Evolutionary conservation across 306 rosid genomes (phyloP).

Genomic region (Prunus salicina): DNA sequence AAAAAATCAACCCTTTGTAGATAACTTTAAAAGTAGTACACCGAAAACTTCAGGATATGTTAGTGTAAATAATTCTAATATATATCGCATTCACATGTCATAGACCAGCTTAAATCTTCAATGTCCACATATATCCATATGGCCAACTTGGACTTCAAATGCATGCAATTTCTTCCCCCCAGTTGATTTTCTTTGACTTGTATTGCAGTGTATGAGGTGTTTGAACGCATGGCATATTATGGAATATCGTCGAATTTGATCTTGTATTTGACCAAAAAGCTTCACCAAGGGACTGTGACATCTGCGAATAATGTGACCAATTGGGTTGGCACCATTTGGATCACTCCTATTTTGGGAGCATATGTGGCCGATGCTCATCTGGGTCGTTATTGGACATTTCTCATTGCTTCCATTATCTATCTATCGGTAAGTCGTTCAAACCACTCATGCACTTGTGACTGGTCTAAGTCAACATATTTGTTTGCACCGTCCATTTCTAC

Average conservation of each 20-base stretch:
- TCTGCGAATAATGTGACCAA: conserved; percentile 49
- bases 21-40: no score
- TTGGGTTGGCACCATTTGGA: conserved; percentile 67
- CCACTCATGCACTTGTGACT: background rate
- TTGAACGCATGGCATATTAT: conserved; percentile 50
- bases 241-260: conserved; percentile 55
- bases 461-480: no score
- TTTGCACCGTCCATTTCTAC: background rate
- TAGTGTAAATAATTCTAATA: no score
- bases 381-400: conserved; percentile 80
- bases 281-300: conserved; percentile 44
- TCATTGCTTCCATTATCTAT: conserved; percentile 48
- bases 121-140: background rate
- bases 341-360: conserved; percentile 83
- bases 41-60: rapidly evolving
- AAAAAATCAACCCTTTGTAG: no score
- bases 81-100: no score
- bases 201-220: conserved; percentile 47
- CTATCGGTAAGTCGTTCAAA: conserved; percentile 45
- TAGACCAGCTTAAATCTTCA: no score
- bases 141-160: background rate
- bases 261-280: conserved; percentile 36
- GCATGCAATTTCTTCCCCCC: background rate
- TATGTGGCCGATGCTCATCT: conserved; percentile 78
- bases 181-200: background rate